These are phyloP conservation scores for Jatropha curcas DNA, from an alignment of 345 rosid species.

Conservation along the genomic window DNA sequence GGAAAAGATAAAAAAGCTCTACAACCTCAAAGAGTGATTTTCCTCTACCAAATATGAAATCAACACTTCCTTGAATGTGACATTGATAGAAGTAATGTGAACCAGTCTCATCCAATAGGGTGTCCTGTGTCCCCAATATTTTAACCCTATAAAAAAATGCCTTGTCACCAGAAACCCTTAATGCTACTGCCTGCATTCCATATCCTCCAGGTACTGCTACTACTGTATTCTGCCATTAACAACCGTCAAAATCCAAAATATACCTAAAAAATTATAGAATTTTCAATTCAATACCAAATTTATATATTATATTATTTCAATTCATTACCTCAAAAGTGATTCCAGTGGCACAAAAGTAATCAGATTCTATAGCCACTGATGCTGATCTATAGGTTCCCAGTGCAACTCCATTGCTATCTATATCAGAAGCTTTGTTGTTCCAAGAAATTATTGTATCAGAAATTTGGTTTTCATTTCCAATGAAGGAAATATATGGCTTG, in stretches of 20 bases:
- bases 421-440: constrained; percentile 79
- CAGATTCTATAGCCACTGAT: constrained; percentile 63
- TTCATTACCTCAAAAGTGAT: constrained; percentile 81
- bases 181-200: constrained; percentile 88
- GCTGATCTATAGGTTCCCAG: constrained; percentile 82
- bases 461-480: constrained; percentile 50
- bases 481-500: constrained; percentile 75
- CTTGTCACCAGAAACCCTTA: constrained; percentile 66
- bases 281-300: neutral
- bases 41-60: constrained; percentile 82
- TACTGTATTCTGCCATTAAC: constrained; percentile 65
- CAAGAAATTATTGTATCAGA: constrained; percentile 61
- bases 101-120: constrained; percentile 77
- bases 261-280: neutral
- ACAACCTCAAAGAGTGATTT: constrained; percentile 73
- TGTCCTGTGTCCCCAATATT: constrained; percentile 85
- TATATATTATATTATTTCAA: neutral
- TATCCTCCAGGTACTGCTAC: constrained; percentile 58
- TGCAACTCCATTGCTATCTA: constrained; percentile 36
- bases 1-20: neutral
- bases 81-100: constrained; percentile 74
- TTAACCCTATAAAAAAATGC: constrained; percentile 75
- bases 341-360: constrained; percentile 79
- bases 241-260: neutral
- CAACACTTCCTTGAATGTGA: constrained; percentile 72